These are phyloP conservation scores for Singerocomus rubriflavus DNA, from an alignment of 1,284 basidiomycete species.

Conservation along the genomic window DNA sequence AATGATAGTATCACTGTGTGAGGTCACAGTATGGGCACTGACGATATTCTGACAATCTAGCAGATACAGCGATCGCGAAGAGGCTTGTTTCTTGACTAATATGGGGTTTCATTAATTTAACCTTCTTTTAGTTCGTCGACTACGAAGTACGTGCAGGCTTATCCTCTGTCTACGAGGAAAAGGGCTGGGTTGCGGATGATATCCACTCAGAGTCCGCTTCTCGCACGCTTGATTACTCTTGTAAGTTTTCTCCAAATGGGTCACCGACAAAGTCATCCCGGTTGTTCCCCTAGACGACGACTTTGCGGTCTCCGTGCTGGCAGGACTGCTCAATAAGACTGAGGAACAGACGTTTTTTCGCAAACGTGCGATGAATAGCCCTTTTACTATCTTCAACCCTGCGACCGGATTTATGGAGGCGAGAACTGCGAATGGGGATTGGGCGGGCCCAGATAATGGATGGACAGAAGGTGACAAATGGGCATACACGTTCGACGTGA, in stretches of 20 bases:
- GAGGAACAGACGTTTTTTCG: slow-evolving; percentile 51
- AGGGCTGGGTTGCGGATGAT: slow-evolving; percentile 79
- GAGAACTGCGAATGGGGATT: slow-evolving; percentile 62
- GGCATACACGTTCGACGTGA: slow-evolving; percentile 78
- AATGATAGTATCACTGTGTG: slow-evolving; percentile 59
- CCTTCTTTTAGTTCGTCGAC: slow-evolving; percentile 57
- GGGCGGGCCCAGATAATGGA: slow-evolving; percentile 67
- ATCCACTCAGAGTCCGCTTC: slow-evolving; percentile 78
- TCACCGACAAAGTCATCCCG: not conserved
- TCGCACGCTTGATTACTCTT: slow-evolving; percentile 76
- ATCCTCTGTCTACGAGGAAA: slow-evolving; percentile 60
- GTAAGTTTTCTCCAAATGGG: slow-evolving; percentile 37
- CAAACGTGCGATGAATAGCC: slow-evolving; percentile 52
- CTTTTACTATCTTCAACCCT: slow-evolving; percentile 69
- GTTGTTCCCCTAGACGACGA: slow-evolving; percentile 63
- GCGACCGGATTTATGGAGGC: slow-evolving; percentile 82
- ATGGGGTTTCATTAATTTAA: not conserved
- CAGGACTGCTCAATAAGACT: slow-evolving; percentile 48
- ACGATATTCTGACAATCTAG: slow-evolving; percentile 10
- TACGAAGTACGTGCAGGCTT: slow-evolving; percentile 82
- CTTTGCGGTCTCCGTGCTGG: slow-evolving; percentile 67
- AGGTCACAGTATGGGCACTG: slow-evolving; percentile 10
- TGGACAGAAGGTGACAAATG: slow-evolving; percentile 87
- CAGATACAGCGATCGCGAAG: slow-evolving; percentile 73
- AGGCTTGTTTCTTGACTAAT: slow-evolving; percentile 39